These are phyloP conservation scores for Nitzschia palea DNA, from an alignment of 108 stramenopile species.

Conservation along the genomic window DNA sequence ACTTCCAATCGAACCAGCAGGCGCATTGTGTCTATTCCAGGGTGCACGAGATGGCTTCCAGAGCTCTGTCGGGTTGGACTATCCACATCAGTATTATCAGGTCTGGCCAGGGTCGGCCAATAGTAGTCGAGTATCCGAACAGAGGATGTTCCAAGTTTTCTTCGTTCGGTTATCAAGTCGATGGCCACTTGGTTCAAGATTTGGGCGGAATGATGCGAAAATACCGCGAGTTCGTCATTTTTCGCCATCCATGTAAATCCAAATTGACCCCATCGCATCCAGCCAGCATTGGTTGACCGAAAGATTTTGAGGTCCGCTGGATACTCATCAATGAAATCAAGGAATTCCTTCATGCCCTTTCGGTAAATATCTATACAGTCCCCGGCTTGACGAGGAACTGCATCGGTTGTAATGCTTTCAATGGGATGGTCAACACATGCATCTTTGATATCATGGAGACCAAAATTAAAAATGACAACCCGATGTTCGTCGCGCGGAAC, in stretches of 20 bases:
- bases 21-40: not conserved
- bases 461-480: slow-evolving; percentile 3
- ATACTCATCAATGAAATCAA: not conserved
- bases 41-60: not conserved
- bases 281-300: not conserved
- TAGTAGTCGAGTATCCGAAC: not conserved
- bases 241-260: not conserved
- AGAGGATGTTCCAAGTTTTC: not conserved
- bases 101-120: slow-evolving; percentile 1
- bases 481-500: not conserved
- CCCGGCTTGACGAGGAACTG: not conserved
- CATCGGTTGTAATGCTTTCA: not conserved
- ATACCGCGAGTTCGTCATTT: not conserved
- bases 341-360: not conserved
- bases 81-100: not conserved
- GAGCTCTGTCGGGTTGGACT: not conserved
- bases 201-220: not conserved
- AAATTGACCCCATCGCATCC: slow-evolving; percentile 2
- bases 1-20: slow-evolving; percentile 1
- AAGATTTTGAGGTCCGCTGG: slow-evolving; percentile 1
- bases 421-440: not conserved
- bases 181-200: not conserved
- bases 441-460: slow-evolving; percentile 3
- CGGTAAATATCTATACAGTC: not conserved
- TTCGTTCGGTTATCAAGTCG: not conserved